phyloP scores from a whole-genome alignment of 805 yeast genomes.

The Suhomyces faveliae region DNA sequence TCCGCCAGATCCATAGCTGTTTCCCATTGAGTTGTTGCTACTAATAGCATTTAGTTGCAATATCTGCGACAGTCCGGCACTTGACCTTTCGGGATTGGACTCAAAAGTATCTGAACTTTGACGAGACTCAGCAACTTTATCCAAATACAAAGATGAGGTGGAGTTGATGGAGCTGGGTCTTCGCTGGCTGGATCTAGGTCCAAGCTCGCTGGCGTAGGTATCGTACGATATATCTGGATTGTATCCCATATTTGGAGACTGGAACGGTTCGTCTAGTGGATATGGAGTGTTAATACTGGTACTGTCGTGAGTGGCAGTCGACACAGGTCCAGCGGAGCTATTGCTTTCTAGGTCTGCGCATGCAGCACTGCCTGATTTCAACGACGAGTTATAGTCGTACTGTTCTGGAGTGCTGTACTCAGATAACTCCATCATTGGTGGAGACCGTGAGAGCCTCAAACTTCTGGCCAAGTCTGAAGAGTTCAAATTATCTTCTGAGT shows the following conservation, averaged over 20 bases:
- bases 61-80: slow-evolving; percentile 5
- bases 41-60: neutral
- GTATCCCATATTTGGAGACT: neutral
- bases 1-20: neutral
- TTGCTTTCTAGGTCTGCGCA: neutral
- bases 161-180: neutral
- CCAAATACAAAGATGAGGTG: neutral
- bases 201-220: neutral
- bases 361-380: neutral
- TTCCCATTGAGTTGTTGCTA: neutral
- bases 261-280: slow-evolving; percentile 13
- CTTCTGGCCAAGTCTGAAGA: slow-evolving; percentile 1
- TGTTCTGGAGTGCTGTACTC: neutral
- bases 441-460: slow-evolving; percentile 5
- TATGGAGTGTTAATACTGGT: slow-evolving; percentile 11
- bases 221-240: slow-evolving; percentile 1
- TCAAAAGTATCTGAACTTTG: slow-evolving; percentile 12
- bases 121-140: slow-evolving; percentile 9
- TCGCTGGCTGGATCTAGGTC: neutral
- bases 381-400: slow-evolving; percentile 2
- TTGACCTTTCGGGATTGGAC: slow-evolving; percentile 4
- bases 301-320: neutral
- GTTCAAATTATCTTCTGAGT: neutral
- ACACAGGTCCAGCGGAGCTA: neutral
- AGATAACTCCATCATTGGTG: slow-evolving; percentile 5